Conservation (phyloP, 345 rosid genomes). For the Angophora floribunda region DNA sequence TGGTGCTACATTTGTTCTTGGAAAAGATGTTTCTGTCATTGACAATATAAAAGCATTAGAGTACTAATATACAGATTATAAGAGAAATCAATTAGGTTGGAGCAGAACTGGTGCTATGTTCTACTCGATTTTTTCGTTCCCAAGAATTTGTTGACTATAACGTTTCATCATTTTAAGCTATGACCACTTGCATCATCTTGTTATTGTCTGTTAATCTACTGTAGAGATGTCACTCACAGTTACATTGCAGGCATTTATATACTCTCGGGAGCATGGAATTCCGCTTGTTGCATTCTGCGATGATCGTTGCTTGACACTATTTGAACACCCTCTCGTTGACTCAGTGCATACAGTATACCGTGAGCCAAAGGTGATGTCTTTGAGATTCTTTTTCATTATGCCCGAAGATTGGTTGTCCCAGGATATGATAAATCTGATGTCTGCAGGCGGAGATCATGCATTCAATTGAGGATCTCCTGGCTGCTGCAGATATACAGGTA, state of each 20-base stretch:
- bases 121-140: neutral
- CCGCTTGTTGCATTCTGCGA: slow-evolving; percentile 87
- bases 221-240: neutral
- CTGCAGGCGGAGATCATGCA: slow-evolving; percentile 87
- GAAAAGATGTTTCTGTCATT: neutral
- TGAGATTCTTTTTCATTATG: neutral
- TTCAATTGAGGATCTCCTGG: slow-evolving; percentile 61
- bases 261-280: slow-evolving; percentile 70
- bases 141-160: neutral
- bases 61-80: neutral
- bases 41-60: neutral
- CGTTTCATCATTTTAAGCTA: neutral
- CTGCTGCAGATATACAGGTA: slow-evolving; percentile 84
- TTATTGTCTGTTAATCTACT: neutral
- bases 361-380: slow-evolving; percentile 63
- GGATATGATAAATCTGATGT: neutral
- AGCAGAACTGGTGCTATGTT: neutral
- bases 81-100: neutral
- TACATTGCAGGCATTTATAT: slow-evolving; percentile 51
- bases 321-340: slow-evolving; percentile 74
- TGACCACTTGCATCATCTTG: neutral
- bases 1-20: neutral
- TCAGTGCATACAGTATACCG: slow-evolving; percentile 63
- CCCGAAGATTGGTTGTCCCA: neutral
- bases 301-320: slow-evolving; percentile 78